Evolutionary conservation across 2,329 filamentous ascomycete genomes (phyloP), one percentile per base, ranked within the genome.

Genomic region (Pseudogymnoascus sp.): DNA sequence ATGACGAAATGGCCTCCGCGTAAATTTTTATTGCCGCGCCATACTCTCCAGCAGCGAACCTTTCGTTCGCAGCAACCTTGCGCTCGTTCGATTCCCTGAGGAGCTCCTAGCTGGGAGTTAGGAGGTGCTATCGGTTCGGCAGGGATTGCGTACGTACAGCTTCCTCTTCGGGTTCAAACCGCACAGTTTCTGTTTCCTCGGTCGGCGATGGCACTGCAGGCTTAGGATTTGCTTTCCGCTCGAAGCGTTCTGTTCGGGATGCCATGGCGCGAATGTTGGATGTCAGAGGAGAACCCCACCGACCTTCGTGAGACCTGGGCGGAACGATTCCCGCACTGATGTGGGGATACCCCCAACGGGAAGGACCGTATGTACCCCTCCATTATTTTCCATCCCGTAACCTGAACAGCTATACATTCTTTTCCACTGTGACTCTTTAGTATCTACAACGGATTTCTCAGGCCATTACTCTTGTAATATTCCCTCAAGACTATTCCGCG

Each of bases 1-100:
- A 92, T 6, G 86, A 83, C 11, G 85, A 81, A 2, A 95, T 80
- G 22, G 94, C 92, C 67, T 88, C 84, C 70, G 92, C 88, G 76
- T 97, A 97, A 64, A 84, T 88, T 67, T 86, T 83, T 65, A 97
- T 87, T 41, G 93, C 93, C 65, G 88, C 85, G 62, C 87, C 83
- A 75, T 89, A 94, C 65, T 86, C 84, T 42, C 84, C 83, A 2
- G 84, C 82, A 0, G 82, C 79, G 75, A 97, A 97, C n/a, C 92
- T 82, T 4, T 82, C 75, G 72, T 97, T 97, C 12, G 91, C 93
- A 62, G 86, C 80, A 1, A 82, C 72, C 75, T 96, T 97, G 69
- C 87, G 84, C 1, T 81, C 73, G 68, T 89, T 87, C 3, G 91
- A 91, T 74, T 93, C 85, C 59, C 79, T 73, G 19, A 96, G 74